Conservation (phyloP, 23 red algal species). For the Chondrus crispus region DNA sequence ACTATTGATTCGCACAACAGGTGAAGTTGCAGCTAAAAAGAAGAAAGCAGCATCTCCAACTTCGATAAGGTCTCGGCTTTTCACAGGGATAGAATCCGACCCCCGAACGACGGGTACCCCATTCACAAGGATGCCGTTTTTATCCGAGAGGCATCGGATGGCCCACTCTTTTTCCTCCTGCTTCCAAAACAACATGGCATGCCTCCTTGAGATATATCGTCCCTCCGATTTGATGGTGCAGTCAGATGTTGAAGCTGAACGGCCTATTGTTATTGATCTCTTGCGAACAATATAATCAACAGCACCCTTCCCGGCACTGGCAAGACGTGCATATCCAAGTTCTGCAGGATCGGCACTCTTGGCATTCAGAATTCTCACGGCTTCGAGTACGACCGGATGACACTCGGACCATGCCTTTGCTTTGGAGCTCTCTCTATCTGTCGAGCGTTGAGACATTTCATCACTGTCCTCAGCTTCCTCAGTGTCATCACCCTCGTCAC, state of each 20-base stretch:
- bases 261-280: slow-evolving; percentile 26
- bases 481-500: not conserved
- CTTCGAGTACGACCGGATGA: not conserved
- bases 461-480: not conserved
- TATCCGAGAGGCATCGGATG: slow-evolving; percentile 41
- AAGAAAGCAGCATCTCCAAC: slow-evolving; percentile 50
- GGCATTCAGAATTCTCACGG: not conserved
- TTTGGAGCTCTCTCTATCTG: not conserved
- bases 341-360: slow-evolving; percentile 27
- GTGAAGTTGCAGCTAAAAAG: slow-evolving; percentile 31
- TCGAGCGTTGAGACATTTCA: not conserved
- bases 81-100: slow-evolving; percentile 32
- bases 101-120: slow-evolving; percentile 34
- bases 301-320: slow-evolving; percentile 37
- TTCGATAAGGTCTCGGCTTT: slow-evolving; percentile 41
- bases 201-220: slow-evolving; percentile 35
- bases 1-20: slow-evolving; percentile 20
- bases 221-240: slow-evolving; percentile 55
- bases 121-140: slow-evolving; percentile 46
- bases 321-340: slow-evolving; percentile 65
- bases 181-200: slow-evolving; percentile 44
- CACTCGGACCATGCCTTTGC: not conserved
- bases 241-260: slow-evolving; percentile 40
- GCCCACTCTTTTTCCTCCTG: slow-evolving; percentile 23
- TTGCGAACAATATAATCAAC: slow-evolving; percentile 60